Conservation (phyloP, 225 moss, liverwort and hornwort species). For the Takakia lepidozioides region DNA sequence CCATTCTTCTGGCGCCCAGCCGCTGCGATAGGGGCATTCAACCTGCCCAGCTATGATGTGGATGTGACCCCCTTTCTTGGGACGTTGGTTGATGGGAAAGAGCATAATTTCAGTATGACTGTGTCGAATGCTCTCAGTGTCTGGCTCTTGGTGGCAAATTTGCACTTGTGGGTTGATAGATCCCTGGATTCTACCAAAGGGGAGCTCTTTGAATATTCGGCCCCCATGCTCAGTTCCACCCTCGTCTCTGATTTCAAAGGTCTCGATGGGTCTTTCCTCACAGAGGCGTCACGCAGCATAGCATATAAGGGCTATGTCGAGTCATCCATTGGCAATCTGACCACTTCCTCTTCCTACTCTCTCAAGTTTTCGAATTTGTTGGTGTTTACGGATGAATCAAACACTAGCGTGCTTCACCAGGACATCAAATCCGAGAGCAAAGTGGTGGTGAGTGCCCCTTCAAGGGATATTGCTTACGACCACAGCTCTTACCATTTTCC, state of each 20-base stretch:
- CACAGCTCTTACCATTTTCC: conserved; percentile 40
- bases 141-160: conserved; percentile 70
- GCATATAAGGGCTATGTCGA: conserved; percentile 49
- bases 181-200: conserved; percentile 24
- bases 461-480: conserved; percentile 40
- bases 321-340: conserved; percentile 70
- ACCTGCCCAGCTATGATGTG: conserved; percentile 72
- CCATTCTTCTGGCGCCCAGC: conserved; percentile 90
- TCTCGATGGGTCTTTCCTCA: conserved; percentile 52
- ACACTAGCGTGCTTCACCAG: conserved; percentile 26
- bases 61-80: conserved; percentile 83
- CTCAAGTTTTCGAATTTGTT: conserved; percentile 45
- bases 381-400: conserved; percentile 18
- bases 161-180: conserved; percentile 76
- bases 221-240: conserved; percentile 14
- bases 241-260: conserved; percentile 15
- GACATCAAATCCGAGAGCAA: conserved; percentile 33
- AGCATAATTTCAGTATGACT: conserved; percentile 43
- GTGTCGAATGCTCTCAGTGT: conserved; percentile 68
- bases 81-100: conserved; percentile 35
- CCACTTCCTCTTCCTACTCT: conserved; percentile 35
- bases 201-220: conserved; percentile 27
- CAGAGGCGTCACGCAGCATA: conserved; percentile 24
- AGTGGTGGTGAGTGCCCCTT: conserved; percentile 38
- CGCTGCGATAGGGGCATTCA: conserved; percentile 74